Percentiles rank a stretch among this genome's conserved stretches.
Conservation (phyloP, 495 filamentous ascomycete genomes). For the Aspergillus nidulans region DNA sequence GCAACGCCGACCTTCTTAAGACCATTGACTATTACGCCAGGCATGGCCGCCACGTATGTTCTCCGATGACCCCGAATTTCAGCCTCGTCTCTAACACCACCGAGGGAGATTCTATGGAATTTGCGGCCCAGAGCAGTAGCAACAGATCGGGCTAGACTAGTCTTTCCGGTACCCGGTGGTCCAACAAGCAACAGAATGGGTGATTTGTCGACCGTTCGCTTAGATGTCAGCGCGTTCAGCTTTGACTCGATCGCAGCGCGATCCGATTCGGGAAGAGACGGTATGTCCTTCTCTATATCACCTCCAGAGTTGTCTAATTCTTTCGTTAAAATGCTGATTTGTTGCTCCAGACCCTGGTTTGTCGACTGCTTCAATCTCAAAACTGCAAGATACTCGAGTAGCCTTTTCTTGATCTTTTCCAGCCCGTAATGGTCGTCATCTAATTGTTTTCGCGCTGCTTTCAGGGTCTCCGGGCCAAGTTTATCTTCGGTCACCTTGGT, state of each 20-base stretch:
- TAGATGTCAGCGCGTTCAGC: slow-evolving; percentile 64
- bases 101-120: slow-evolving; percentile 96
- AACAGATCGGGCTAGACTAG: slow-evolving; percentile 88
- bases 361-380: slow-evolving; percentile 87
- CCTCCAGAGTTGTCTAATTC: slow-evolving; percentile 45
- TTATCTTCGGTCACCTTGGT: slow-evolving; percentile 78
- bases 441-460: slow-evolving; percentile 78
- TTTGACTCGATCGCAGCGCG: slow-evolving; percentile 50
- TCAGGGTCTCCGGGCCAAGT: slow-evolving; percentile 75
- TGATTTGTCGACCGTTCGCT: slow-evolving; percentile 85
- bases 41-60: slow-evolving; percentile 98
- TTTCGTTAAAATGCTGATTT: slow-evolving; percentile 64
- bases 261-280: slow-evolving; percentile 36
- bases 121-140: slow-evolving; percentile 88
- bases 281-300: slow-evolving; percentile 37
- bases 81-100: slow-evolving; percentile 92
- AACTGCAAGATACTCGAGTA: slow-evolving; percentile 94
- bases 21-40: slow-evolving; percentile 88
- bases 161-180: slow-evolving; percentile 95
- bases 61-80: slow-evolving; percentile 94
- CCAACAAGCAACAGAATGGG: slow-evolving; percentile 93
- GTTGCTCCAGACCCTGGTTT: slow-evolving; percentile 71
- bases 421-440: slow-evolving; percentile 96
- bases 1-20: slow-evolving; percentile 94
- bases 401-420: slow-evolving; percentile 93